Evolutionary conservation across 78 protist species (phyloP).

Genomic region (Dictyostelium purpureum): DNA sequence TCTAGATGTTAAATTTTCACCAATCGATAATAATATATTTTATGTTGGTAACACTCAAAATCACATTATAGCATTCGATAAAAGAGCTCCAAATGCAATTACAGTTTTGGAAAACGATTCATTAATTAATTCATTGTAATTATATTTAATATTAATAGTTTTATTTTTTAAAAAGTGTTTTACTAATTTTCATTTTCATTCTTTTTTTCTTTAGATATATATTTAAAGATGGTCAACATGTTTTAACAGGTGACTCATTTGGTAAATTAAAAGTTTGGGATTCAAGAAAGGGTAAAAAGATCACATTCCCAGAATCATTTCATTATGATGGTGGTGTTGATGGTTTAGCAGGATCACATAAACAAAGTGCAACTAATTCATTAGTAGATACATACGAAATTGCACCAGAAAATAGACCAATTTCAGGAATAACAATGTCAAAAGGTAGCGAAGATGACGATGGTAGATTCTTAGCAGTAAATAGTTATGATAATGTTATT

Average conservation of each 20-base stretch:
- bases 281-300: slow-evolving; percentile 39
- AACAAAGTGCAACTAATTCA: background rate
- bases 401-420: slow-evolving; percentile 56
- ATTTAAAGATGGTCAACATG: slow-evolving; percentile 61
- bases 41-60: slow-evolving; percentile 73
- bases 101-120: slow-evolving; percentile 53
- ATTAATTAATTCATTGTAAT: slow-evolving; percentile 74
- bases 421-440: slow-evolving; percentile 28
- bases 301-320: slow-evolving; percentile 50
- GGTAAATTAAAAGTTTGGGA: slow-evolving; percentile 83
- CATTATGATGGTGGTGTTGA: slow-evolving; percentile 59
- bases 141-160: background rate
- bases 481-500: slow-evolving; percentile 76
- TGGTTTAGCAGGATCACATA: slow-evolving; percentile 25
- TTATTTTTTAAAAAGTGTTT: background rate
- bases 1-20: slow-evolving; percentile 67
- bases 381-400: slow-evolving; percentile 45
- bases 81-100: slow-evolving; percentile 53
- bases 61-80: slow-evolving; percentile 64
- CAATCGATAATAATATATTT: slow-evolving; percentile 61
- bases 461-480: slow-evolving; percentile 81
- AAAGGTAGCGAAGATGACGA: slow-evolving; percentile 57
- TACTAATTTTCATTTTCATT: background rate
- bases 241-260: slow-evolving; percentile 77
- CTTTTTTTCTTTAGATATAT: slow-evolving; percentile 21